A percentile compares a stretch with the other conserved stretches of the same genome.
These are phyloP conservation scores for Talaromyces funiculosus DNA, from an alignment of 2,329 filamentous ascomycete genomes.

Conservation along the genomic window DNA sequence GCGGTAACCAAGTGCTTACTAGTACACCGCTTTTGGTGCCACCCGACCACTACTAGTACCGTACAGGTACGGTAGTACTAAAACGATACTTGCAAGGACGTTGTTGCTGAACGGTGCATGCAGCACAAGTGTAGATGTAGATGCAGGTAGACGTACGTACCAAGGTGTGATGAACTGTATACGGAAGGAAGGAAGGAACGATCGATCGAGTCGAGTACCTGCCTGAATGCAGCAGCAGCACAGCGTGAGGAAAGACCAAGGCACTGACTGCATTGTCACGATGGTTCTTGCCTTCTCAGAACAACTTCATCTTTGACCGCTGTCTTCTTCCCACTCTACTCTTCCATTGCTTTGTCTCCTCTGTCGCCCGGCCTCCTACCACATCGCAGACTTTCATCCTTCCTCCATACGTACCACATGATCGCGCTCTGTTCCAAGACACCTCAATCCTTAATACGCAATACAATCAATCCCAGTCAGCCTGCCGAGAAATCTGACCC, in stretches of 20 bases:
- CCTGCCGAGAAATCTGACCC: conserved; percentile 9
- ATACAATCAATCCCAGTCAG: not conserved
- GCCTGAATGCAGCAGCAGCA: conserved; percentile 4
- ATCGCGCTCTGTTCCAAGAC: not conserved
- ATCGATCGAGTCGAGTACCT: not conserved
- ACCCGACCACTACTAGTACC: not conserved
- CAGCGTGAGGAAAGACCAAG: not conserved
- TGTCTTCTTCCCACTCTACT: not conserved
- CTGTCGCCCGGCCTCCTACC: not conserved
- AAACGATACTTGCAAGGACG: not conserved
- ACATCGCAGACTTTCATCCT: not conserved
- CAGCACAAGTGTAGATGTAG: not conserved
- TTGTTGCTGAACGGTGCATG: not conserved
- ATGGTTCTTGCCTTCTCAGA: not conserved
- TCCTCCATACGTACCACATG: not conserved
- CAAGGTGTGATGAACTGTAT: not conserved
- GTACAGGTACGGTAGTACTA: not conserved
- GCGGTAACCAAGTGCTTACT: conserved; percentile 3
- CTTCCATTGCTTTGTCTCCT: not conserved
- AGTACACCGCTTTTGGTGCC: conserved; percentile 11
- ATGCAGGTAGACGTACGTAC: not conserved
- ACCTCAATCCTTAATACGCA: not conserved
- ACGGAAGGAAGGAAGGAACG: not conserved
- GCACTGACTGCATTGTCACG: conserved; percentile 2
- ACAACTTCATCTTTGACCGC: not conserved